Evolutionary conservation across 345 rosid genomes (phyloP), one percentile per base, ranked within the genome.

Genomic region (Acer yangbiense): DNA sequence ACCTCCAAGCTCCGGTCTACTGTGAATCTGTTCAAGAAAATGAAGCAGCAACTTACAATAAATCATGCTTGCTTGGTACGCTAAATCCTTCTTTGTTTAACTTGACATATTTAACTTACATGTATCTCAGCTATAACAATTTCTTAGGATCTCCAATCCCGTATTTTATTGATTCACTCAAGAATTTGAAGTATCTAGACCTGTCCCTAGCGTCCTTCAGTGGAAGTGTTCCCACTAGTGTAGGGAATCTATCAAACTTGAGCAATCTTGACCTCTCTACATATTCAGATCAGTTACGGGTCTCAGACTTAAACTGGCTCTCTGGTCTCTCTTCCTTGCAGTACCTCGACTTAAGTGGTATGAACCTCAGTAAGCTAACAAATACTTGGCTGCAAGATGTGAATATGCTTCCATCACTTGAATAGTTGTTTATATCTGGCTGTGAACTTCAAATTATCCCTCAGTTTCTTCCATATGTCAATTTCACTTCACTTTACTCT

Each of bases 381-480:
- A 54, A 17, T 55, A 50, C 43, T 48, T 87, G 87, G 79, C 66
- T 67, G 7, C 70, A 76, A 25, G 73, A 35, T 2, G 74, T 84
- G 0, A 81, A 65, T 61, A 71, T 43, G 79, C 86, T 68, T 3
- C 82, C 85, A 63, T 76, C 80, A 0, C 81, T 87, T 2, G 3
- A 3, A 4, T 83, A 82, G 76, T 54, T 79, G 80, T 61, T 46
- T 18, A 46, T 82, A 14, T n/a, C 13, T 8, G 41, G 2, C 48
- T 87, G 86, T 72, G 63, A 27, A 55, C 83, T 77, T 18, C 20
- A 75, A 1, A 12, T 20, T 8, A 61, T 79, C 50, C 84, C 87
- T 12, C 25, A 25, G 3, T 64, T 75, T 63, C 18, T 77, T 8
- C 78, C 69, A 16, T 57, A 46, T 32, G 9, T 55, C 23, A 69